Base-by-base conservation (phyloP, 495 filamentous ascomycete species). In the Staphylotrichum longicolle region DNA sequence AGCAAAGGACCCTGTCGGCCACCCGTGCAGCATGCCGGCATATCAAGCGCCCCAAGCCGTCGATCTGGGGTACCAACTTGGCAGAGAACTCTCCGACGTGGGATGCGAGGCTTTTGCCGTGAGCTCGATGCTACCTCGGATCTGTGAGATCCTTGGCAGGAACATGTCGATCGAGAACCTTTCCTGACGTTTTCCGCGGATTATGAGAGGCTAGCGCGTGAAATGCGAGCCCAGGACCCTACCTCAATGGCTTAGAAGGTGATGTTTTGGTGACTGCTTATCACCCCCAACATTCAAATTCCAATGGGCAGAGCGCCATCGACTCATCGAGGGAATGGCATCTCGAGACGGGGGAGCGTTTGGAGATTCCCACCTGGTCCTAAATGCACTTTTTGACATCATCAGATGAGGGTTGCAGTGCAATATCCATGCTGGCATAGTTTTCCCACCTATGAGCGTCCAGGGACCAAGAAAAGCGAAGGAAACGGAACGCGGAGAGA, bases 31-130 rank as follows among this genome's bases (percentile, higher is more conserved):
- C 15, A 15, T 63, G 54, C 45, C 61, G 61, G 61, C 48, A 62
- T 50, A 62, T 51, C 39, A 55, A 54, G 45, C 35, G 53, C 45
- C 52, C 52, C 57, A 49, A 12, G 15, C 46, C 34, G 32, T 48
- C 47, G 47, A 51, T 60, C 64, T 63, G 48, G 42, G 46, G 37
- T 45, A 55, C 3, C n/a, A 10, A 54, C 27, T 35, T 54, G 54
- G 51, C 30, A 39, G 35, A 53, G 20, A 60, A 51, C 37, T 49
- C 54, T 63, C 53, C 47, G 42, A 32, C 47, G 45, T 40, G 57
- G 64, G 59, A 49, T 54, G 50, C 14, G 33, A 55, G 20, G 56
- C 56, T 54, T 66, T 66, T 66, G 60, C 65, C 65, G 65, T 20
- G 35, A 63, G 10, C n/a, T 42, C 53, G 50, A 63, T 50, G 45